Evolutionary conservation across 129 eudicot genomes (phyloP), one percentile per base, ranked within the genome.

Genomic region (Tagetes patula): DNA sequence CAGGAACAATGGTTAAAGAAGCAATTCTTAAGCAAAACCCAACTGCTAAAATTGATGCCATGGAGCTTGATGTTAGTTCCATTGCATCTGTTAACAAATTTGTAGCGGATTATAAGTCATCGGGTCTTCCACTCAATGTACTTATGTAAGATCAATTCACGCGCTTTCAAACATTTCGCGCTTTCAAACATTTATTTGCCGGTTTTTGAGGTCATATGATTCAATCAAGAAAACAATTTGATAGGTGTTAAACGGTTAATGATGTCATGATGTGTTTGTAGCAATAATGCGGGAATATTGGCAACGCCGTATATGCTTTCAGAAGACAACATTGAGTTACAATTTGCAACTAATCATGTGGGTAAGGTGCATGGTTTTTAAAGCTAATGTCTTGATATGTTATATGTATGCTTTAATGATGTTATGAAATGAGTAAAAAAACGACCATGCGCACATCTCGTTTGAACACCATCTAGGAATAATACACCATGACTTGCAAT

Each of bases 211-310:
- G 27, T 20, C 27, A 20, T 20, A 20, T 20, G 27, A 20, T 20
- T 20, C 27, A 20, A 20, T 20, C 27, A 20, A 20, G 27, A 20
- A 20, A 20, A 20, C 27, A 20, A 20, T 20, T 20, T 20, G 27
- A 20, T 20, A 20, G 27, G 27, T 20, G 27, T 20, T 20, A 20
- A 20, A 20, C 27, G 27, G 27, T 20, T 20, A 20, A 20, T 20
- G 27, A 20, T 20, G 36, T 39, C 67, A 43, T 55, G 47, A 6
- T 78, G 62, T 34, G 20, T 60, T 69, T 72, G 59, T 27, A 89
- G 98, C 70, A 93, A 93, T 79, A 93, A 93, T 83, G 98, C 98
- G 82, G 98, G 98, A 45, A 74, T 93, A 20, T 85, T 89, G 96
- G 87, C 87, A 65, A 83, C 92, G 30, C 96, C 92, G 0, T 93